Base-by-base conservation (phyloP, 805 yeast species). In the Saturnispora saitoi region DNA sequence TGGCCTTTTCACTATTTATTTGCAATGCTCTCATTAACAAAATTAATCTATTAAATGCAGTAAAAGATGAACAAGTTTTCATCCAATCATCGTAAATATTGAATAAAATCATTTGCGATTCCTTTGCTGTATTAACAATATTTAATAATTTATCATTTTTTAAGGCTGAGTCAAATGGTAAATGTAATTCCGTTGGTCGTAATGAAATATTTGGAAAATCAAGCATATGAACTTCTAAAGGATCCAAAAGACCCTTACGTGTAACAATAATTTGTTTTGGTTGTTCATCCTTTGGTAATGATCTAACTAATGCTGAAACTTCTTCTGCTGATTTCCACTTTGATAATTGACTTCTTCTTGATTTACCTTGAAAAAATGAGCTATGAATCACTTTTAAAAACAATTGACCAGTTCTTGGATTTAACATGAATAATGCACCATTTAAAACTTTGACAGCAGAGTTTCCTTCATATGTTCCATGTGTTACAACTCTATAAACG, bases 321-420 rank as follows among this genome's bases (percentile, higher is more conserved):
- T 91, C 98, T 66, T 93, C 99, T 0, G 99, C 98, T 1, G 98
- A 82, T 63, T 91, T 93, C 99, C 99, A 93, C 62, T 93, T 93
- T 1, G 98, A 90, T 54, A 93, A 69, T 61, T 93, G 97, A 28
- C 93, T 83, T 51, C 91, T 73, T 58, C 97, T 83, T 59, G 88
- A 90, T 64, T 93, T 98, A 17, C 99, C 99, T 3, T 95, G 83
- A 95, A 96, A 93, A 2, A 88, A 95, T 5, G 95, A 85, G 0
- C 95, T 87, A 59, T 91, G 98, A 51, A 93, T 87, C 48, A 93
- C 78, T 61, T 87, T 88, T 65, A 93, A 71, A 61, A 86, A 89
- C 45, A 93, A 66, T 61, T 90, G 96, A 32, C 99, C 99, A 1
- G 90, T 78, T 56, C 81, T 80, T 1, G 99, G 97, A 60, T 91